Evolutionary conservation across 768 basidiomycete species (phyloP).

Genomic region (Psilocybe cubensis): DNA sequence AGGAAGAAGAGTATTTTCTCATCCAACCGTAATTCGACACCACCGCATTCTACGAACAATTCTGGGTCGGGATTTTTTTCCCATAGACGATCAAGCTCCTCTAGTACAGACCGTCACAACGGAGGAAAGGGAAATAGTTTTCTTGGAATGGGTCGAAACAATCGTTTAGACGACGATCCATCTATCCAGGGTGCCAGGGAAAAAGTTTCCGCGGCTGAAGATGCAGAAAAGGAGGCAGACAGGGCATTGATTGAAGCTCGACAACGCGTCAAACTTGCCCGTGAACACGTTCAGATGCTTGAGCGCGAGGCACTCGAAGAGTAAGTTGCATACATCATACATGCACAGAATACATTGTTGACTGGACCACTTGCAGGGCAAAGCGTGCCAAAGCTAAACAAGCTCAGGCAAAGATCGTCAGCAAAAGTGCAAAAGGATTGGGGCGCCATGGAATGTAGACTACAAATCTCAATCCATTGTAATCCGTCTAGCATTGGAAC

Average conservation of each 20-base stretch:
- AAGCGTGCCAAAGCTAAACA: slow-evolving; percentile 56
- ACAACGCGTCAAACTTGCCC: slow-evolving; percentile 48
- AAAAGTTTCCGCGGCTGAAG: slow-evolving; percentile 53
- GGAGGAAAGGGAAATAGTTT: slow-evolving; percentile 25
- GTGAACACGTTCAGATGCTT: slow-evolving; percentile 49
- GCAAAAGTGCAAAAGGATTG: slow-evolving; percentile 48
- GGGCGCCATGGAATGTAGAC: slow-evolving; percentile 40
- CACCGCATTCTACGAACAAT: slow-evolving; percentile 17
- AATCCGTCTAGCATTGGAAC: not conserved
- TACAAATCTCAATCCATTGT: not conserved
- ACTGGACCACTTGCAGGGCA: slow-evolving; percentile 34
- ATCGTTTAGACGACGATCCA: slow-evolving; percentile 40
- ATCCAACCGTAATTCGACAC: slow-evolving; percentile 23
- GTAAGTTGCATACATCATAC: slow-evolving; percentile 34
- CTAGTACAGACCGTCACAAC: slow-evolving; percentile 7
- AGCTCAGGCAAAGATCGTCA: slow-evolving; percentile 52
- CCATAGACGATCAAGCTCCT: slow-evolving; percentile 21
- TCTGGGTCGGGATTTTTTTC: slow-evolving; percentile 25
- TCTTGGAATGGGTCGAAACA: slow-evolving; percentile 26
- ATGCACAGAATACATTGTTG: not conserved
- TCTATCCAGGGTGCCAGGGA: slow-evolving; percentile 50
- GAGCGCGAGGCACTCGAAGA: slow-evolving; percentile 56
- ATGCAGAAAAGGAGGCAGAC: slow-evolving; percentile 55
- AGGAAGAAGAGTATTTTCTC: slow-evolving; percentile 32
- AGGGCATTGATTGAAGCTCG: slow-evolving; percentile 49